These are phyloP conservation scores for Antrodiella citrinella DNA, from an alignment of 768 basidiomycete species.

Conservation along the genomic window DNA sequence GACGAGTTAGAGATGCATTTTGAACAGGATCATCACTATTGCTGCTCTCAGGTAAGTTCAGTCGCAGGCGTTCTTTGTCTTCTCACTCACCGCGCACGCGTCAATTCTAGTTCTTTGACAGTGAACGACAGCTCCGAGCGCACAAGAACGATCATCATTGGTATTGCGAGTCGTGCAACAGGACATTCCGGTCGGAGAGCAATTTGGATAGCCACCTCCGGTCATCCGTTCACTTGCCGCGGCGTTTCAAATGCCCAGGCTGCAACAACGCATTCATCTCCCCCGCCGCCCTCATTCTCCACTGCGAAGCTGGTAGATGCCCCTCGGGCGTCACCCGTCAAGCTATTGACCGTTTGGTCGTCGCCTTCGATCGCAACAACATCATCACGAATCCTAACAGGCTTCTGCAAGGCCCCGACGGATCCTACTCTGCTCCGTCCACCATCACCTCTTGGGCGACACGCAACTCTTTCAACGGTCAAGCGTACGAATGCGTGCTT, in stretches of 20 bases:
- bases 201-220: slow-evolving; percentile 42
- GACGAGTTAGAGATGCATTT: slow-evolving; percentile 34
- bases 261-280: slow-evolving; percentile 45
- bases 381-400: slow-evolving; percentile 50
- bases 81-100: background rate
- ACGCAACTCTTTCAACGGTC: slow-evolving; percentile 29
- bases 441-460: slow-evolving; percentile 30
- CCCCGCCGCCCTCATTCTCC: slow-evolving; percentile 45
- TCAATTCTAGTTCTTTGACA: slow-evolving; percentile 30
- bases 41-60: slow-evolving; percentile 16
- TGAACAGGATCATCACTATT: slow-evolving; percentile 32
- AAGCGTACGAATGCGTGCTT: slow-evolving; percentile 51
- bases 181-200: slow-evolving; percentile 32
- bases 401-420: slow-evolving; percentile 32
- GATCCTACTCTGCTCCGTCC: slow-evolving; percentile 10
- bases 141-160: slow-evolving; percentile 15
- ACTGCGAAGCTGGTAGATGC: slow-evolving; percentile 57
- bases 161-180: slow-evolving; percentile 40
- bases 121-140: slow-evolving; percentile 31
- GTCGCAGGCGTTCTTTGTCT: background rate
- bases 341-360: slow-evolving; percentile 32
- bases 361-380: slow-evolving; percentile 34
- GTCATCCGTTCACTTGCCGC: slow-evolving; percentile 42
- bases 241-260: slow-evolving; percentile 28
- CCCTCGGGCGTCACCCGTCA: slow-evolving; percentile 37